Base-by-base conservation (phyloP, 192 early-diverging fungal genomes). In the Polychytrium aggregatum region DNA sequence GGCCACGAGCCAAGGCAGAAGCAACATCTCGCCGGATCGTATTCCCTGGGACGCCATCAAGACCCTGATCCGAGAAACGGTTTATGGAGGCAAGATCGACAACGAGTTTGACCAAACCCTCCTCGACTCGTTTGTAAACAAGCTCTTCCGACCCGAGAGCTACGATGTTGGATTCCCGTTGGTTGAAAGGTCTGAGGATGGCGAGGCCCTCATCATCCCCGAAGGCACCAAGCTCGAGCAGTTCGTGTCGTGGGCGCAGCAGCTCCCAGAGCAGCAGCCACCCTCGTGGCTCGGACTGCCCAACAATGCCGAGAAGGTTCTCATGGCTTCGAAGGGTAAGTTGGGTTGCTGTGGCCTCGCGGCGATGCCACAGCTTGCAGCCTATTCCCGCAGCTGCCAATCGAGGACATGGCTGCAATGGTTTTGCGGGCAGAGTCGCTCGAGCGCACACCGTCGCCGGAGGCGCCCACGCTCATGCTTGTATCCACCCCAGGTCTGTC, bases 31-130 rank as follows among this genome's bases (percentile, higher is more conserved):
- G 1, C 95, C 97, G 1, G 87, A 86, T 37, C 79, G 83, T 44
- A 97, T 99, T 55, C 97, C 97, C 11, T 99, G 95, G 95, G 76
- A 79, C 21, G 97, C 97, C 13, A 80, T 98, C 53, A 74, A 79
- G 20, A 78, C 82, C 1, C 58, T 99, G 42, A 67, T 98, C 24
- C 83, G 75, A 41, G 76, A 91, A 53, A 87, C 86, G 18, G 83
- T 97, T 27, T 99, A 99, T 55, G 97, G 97, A 57, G 95, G 93
- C 26, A 85, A 92, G 46, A 87, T 99, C 44, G 95, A 99, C 65
- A 90, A 80, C 51, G 86, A 79, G 25, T 83, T 75, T 37, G 97
- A 99, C 70, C 88, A 93, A 48, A 68, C 61, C 17, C 56, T 97
- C 22, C 68, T 99, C 38, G 81, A 87, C 28, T 76, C 78, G 13